phyloP scores from a whole-genome alignment of 2,329 filamentous ascomycete genomes.

The Sarocladium oryzae region DNA sequence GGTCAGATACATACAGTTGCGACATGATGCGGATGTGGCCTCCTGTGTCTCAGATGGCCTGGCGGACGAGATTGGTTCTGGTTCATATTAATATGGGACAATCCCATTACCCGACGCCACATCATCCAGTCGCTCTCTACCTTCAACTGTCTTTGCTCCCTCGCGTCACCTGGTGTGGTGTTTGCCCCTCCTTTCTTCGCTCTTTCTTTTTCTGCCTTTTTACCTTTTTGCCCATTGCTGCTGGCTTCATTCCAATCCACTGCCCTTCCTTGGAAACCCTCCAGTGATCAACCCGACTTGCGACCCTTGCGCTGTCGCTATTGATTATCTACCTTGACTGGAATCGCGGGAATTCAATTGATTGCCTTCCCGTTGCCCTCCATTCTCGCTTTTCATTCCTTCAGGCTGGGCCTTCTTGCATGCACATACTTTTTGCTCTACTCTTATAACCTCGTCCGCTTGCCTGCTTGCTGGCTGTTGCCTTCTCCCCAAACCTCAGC shows the following conservation, averaged over 20 bases:
- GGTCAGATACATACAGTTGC: neutral
- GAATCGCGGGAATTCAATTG: neutral
- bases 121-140: neutral
- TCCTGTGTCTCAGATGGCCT: conserved; percentile 1
- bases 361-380: neutral
- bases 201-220: neutral
- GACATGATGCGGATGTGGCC: neutral
- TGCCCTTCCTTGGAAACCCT: neutral
- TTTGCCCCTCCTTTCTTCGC: neutral
- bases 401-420: conserved; percentile 7
- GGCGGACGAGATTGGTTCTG: conserved; percentile 1
- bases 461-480: neutral
- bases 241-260: conserved; percentile 1
- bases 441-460: neutral
- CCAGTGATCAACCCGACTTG: too few relatives aligned
- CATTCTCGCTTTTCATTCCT: conserved; percentile 3
- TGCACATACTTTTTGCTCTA: neutral
- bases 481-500: neutral
- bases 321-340: neutral
- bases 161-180: conserved; percentile 7
- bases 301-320: neutral
- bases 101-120: neutral
- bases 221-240: neutral
- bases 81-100: conserved; percentile 8
- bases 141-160: neutral